A percentile compares a stretch with the other conserved stretches of the same genome.
Evolutionary conservation across 371 early-diverging fungal species (phyloP).

Genomic region (Mycotypha africana): DNA sequence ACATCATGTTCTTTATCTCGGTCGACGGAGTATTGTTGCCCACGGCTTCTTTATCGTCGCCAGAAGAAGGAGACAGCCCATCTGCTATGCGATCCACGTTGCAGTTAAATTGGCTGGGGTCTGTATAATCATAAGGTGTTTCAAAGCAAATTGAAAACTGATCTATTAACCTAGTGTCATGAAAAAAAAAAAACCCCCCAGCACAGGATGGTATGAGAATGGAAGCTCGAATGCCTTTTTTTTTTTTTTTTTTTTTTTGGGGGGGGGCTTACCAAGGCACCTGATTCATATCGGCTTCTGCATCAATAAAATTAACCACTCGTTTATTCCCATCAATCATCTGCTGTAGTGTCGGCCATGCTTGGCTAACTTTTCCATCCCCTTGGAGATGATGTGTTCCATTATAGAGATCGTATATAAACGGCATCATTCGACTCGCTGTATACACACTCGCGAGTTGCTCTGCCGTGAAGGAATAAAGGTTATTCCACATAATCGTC

Average conservation of each 20-base stretch:
- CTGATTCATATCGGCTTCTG: constrained; percentile 32
- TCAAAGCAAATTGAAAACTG: constrained; percentile 50
- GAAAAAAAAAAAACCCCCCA: background rate
- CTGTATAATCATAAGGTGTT: constrained; percentile 44
- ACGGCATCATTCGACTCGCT: constrained; percentile 45
- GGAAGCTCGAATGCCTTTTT: no score
- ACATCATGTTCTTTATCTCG: constrained; percentile 39
- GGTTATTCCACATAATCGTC: constrained; percentile 71
- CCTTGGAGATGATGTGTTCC: no score
- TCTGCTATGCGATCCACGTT: constrained; percentile 45
- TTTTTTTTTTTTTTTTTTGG: no score
- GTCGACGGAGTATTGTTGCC: no score
- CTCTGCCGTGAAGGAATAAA: constrained; percentile 36
- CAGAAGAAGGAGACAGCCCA: constrained; percentile 8
- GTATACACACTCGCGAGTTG: constrained; percentile 42
- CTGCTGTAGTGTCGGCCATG: constrained; percentile 65
- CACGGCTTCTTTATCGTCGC: no score
- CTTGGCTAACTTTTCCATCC: no score
- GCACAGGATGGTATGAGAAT: background rate
- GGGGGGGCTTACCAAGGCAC: constrained; percentile 55
- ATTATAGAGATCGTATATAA: constrained; percentile 38
- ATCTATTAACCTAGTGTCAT: constrained; percentile 50
- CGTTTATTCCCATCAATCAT: constrained; percentile 60
- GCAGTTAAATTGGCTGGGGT: constrained; percentile 30
- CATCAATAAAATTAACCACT: constrained; percentile 62